Conservation (phyloP, 2,329 filamentous ascomycete genomes). For the Fusarium coffeatum region DNA sequence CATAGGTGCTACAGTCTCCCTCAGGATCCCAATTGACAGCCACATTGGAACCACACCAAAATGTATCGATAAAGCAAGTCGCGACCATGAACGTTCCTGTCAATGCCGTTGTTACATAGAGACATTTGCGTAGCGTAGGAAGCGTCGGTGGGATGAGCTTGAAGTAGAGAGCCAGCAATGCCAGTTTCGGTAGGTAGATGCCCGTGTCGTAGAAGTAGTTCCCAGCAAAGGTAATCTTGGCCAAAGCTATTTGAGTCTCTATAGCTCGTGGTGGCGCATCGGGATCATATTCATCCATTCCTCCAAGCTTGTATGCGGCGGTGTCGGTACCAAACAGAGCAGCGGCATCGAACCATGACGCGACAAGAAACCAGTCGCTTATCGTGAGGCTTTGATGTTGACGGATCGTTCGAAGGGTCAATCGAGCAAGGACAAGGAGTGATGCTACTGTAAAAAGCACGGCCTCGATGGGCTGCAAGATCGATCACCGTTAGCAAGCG, state of each 20-base stretch:
- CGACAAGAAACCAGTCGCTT: constrained; percentile 47
- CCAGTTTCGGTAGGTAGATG: constrained; percentile 48
- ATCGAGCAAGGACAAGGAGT: constrained; percentile 38
- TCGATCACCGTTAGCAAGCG: constrained; percentile 18
- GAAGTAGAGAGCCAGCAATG: constrained; percentile 47
- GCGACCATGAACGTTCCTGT: constrained; percentile 41
- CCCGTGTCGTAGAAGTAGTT: constrained; percentile 51
- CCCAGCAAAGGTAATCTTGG: constrained; percentile 47
- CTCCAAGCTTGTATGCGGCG: constrained; percentile 45
- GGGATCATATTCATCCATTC: constrained; percentile 45
- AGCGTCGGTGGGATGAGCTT: constrained; percentile 45
- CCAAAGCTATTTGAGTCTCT: constrained; percentile 36
- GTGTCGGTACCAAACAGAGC: constrained; percentile 46
- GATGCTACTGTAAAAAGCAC: constrained; percentile 41
- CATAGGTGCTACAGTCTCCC: constrained; percentile 42
- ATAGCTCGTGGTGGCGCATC: constrained; percentile 17
- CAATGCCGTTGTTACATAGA: constrained; percentile 39
- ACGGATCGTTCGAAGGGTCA: constrained; percentile 42
- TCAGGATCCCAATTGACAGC: constrained; percentile 46
- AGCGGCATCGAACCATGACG: constrained; percentile 43
- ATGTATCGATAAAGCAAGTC: constrained; percentile 46
- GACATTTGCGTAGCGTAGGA: constrained; percentile 39
- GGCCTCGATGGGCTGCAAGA: constrained; percentile 47
- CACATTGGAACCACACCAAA: constrained; percentile 48
- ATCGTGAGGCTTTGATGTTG: constrained; percentile 45